Percentiles rank a stretch among this genome's conserved stretches.
These are phyloP conservation scores for Fusarium nodosum DNA, from an alignment of 2,329 filamentous ascomycete species.

Conservation along the genomic window DNA sequence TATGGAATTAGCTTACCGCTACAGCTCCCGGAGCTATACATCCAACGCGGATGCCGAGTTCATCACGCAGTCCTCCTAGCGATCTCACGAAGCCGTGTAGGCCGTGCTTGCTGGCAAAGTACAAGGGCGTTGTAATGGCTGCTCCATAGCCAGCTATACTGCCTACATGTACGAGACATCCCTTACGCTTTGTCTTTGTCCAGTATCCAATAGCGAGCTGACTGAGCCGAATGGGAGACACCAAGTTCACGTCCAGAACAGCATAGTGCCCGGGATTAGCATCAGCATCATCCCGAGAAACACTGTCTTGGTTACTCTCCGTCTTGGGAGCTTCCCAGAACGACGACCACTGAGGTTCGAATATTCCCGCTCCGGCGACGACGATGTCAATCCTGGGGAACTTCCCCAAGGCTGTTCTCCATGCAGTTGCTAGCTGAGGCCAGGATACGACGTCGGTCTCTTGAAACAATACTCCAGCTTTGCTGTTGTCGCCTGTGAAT, in stretches of 20 bases:
- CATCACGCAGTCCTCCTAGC: constrained; percentile 50
- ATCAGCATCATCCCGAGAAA: constrained; percentile 49
- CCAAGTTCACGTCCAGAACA: constrained; percentile 56
- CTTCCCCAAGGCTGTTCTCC: constrained; percentile 46
- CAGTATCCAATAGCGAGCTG: constrained; percentile 58
- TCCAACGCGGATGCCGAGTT: constrained; percentile 40
- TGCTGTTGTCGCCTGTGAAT: constrained; percentile 35
- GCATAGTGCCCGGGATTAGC: constrained; percentile 53
- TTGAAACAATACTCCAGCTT: constrained; percentile 53
- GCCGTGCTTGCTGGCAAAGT: constrained; percentile 56
- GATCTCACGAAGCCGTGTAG: constrained; percentile 55
- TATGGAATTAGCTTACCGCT: constrained; percentile 40
- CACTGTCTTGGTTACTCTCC: constrained; percentile 48
- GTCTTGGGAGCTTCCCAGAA: constrained; percentile 56
- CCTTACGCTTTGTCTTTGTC: constrained; percentile 50
- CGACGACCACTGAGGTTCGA: constrained; percentile 54
- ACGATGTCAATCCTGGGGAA: constrained; percentile 55
- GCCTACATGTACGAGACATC: constrained; percentile 53
- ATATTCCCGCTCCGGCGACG: constrained; percentile 56
- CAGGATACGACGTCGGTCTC: constrained; percentile 56
- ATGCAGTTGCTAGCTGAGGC: constrained; percentile 53
- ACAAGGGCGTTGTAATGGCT: constrained; percentile 53
- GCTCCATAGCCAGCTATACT: constrained; percentile 54
- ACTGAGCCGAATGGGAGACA: constrained; percentile 55
- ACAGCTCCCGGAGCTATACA: constrained; percentile 55